Evolutionary conservation across 208 protist genomes (phyloP).

Genomic region (Tritrichomonas foetus): DNA sequence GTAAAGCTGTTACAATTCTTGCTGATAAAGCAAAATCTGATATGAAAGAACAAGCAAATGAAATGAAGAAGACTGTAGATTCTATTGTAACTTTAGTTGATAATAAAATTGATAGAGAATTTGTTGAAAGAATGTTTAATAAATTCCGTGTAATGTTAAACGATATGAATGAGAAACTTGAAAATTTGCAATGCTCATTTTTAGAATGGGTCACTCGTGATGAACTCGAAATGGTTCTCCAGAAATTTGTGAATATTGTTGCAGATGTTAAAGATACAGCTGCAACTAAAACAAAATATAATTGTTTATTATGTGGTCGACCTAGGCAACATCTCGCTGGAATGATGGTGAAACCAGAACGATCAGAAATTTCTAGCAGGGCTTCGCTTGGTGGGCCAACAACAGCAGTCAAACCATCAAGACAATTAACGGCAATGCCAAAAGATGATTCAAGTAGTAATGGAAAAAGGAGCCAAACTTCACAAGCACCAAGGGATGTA

Average conservation of each 20-base stretch:
- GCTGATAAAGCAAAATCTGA: too few species aligned
- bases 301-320: not conserved
- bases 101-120: not conserved
- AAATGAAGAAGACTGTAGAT: too few species aligned
- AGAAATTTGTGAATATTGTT: not conserved
- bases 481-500: too few species aligned
- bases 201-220: not conserved
- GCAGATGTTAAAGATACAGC: not conserved
- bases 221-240: not conserved
- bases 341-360: too few species aligned
- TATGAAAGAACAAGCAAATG: too few species aligned
- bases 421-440: too few species aligned
- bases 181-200: not conserved
- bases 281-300: not conserved
- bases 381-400: too few species aligned
- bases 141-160: not conserved
- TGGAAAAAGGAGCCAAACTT: too few species aligned
- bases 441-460: too few species aligned
- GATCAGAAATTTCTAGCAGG: too few species aligned
- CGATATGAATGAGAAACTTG: not conserved
- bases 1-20: too few species aligned
- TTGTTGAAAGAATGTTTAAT: constrained; percentile 9
- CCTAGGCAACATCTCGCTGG: not conserved
- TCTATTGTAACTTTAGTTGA: not conserved
- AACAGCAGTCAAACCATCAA: too few species aligned